phyloP scores from a whole-genome alignment of 2,329 filamentous ascomycete genomes.

The Neopestalotiopsis sp. region DNA sequence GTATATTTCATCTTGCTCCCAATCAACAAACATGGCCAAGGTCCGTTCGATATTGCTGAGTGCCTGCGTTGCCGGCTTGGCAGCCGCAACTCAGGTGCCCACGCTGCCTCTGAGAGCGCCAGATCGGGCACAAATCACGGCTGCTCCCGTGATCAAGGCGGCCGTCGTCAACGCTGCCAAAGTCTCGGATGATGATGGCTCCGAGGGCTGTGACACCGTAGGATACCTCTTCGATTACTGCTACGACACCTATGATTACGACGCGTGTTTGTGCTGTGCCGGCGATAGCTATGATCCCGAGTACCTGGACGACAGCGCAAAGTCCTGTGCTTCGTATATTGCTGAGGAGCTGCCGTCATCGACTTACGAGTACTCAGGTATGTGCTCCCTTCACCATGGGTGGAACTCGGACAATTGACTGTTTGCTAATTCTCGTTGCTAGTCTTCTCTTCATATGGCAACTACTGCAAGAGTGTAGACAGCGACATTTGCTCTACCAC shows the following conservation, averaged over 20 bases:
- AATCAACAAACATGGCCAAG: neutral
- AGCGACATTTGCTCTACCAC: neutral
- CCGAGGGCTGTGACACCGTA: constrained; percentile 11
- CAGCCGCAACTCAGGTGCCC: neutral
- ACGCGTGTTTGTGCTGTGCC: constrained; percentile 22
- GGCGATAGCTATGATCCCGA: constrained; percentile 16
- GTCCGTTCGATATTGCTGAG: neutral
- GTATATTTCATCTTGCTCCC: neutral
- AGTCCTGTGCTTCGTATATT: constrained; percentile 18
- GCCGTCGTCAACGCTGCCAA: neutral
- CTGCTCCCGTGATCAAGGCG: constrained; percentile 6
- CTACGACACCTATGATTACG: constrained; percentile 14
- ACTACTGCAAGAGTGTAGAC: constrained; percentile 15
- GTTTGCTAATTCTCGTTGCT: neutral
- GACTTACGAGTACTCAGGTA: constrained; percentile 18
- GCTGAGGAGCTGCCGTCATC: constrained; percentile 12
- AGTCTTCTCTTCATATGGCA: constrained; percentile 19
- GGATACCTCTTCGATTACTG: constrained; percentile 5
- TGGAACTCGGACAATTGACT: neutral
- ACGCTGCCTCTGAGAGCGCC: too few relatives aligned
- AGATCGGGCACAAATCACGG: neutral
- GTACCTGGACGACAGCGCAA: constrained; percentile 19
- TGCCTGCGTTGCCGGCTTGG: neutral
- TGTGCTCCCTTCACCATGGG: neutral
- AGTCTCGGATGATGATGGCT: neutral